Evolutionary conservation across 108 stramenopile genomes (phyloP).

Genomic region (Pseudonitzschia delicatissima): DNA sequence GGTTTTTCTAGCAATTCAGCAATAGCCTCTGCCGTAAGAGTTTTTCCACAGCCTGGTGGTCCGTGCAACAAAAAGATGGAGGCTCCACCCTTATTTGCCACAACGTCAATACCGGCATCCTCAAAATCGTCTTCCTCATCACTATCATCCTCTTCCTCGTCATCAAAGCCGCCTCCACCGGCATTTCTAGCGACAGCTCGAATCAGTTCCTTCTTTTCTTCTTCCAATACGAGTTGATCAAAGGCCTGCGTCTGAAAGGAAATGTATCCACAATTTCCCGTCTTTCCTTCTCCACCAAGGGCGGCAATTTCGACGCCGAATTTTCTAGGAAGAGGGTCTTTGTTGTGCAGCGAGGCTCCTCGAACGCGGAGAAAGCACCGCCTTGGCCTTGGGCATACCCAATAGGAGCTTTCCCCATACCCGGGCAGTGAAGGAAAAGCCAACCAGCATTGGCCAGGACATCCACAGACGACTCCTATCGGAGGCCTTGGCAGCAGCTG

Average conservation of each 20-base stretch:
- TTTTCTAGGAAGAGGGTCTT: conserved; percentile 21
- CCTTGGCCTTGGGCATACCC: conserved; percentile 48
- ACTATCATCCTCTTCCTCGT: conserved; percentile 31
- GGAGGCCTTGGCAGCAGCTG: conserved; percentile 27
- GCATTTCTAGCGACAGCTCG: conserved; percentile 68
- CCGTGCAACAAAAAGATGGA: conserved; percentile 61
- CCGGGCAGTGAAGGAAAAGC: conserved; percentile 66
- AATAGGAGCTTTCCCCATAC: conserved; percentile 69
- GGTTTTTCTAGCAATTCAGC: conserved; percentile 53
- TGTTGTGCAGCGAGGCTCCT: conserved; percentile 14
- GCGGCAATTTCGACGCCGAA: conserved; percentile 50
- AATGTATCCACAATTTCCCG: conserved; percentile 66
- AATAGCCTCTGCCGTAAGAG: conserved; percentile 62
- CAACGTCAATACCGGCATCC: conserved; percentile 60
- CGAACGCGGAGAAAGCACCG: conserved; percentile 25
- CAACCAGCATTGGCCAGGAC: conserved; percentile 60
- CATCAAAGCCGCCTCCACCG: conserved; percentile 30
- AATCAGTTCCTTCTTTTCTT: conserved; percentile 63
- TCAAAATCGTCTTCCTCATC: conserved; percentile 46
- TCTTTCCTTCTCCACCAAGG: conserved; percentile 54
- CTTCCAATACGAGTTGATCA: conserved; percentile 59
- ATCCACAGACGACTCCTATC: conserved; percentile 59
- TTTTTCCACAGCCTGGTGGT: conserved; percentile 55
- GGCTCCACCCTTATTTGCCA: conserved; percentile 63
- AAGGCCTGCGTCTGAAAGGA: conserved; percentile 59